A percentile compares a stretch with the other conserved stretches of the same genome.
Evolutionary conservation across 1,139 yeast species (phyloP).

Genomic region (Sugiyamaella sp.): DNA sequence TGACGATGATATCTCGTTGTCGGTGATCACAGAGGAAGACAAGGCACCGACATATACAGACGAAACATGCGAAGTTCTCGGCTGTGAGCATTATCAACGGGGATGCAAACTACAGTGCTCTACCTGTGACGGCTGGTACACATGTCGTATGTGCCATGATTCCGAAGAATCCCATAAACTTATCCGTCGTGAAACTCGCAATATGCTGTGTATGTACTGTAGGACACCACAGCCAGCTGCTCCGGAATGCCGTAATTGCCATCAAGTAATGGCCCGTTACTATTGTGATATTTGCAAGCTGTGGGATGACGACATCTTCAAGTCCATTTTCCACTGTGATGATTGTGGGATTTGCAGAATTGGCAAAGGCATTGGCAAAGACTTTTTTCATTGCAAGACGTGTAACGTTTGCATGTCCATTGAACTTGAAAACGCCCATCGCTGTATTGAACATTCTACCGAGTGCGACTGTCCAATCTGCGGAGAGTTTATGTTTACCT

Average conservation of each 20-base stretch:
- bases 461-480: slow-evolving; percentile 94
- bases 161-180: slow-evolving; percentile 60
- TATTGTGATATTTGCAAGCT: slow-evolving; percentile 77
- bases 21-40: slow-evolving; percentile 53
- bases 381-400: slow-evolving; percentile 87
- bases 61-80: slow-evolving; percentile 49
- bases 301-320: slow-evolving; percentile 76
- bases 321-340: slow-evolving; percentile 88
- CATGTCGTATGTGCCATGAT: slow-evolving; percentile 90
- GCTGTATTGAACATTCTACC: slow-evolving; percentile 83
- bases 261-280: slow-evolving; percentile 67
- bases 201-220: slow-evolving; percentile 81
- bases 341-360: slow-evolving; percentile 91
- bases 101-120: slow-evolving; percentile 85
- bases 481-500: slow-evolving; percentile 85
- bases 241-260: slow-evolving; percentile 69
- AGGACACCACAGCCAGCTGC: slow-evolving; percentile 73
- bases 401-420: slow-evolving; percentile 89
- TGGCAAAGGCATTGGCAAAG: slow-evolving; percentile 85
- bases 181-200: slow-evolving; percentile 62
- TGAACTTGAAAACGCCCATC: slow-evolving; percentile 74
- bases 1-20: slow-evolving; percentile 27
- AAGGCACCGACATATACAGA: slow-evolving; percentile 54
- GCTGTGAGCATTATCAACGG: slow-evolving; percentile 83
- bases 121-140: slow-evolving; percentile 70